Base-by-base conservation (phyloP, 2,329 filamentous ascomycete species). In the Calonectria crousiana region DNA sequence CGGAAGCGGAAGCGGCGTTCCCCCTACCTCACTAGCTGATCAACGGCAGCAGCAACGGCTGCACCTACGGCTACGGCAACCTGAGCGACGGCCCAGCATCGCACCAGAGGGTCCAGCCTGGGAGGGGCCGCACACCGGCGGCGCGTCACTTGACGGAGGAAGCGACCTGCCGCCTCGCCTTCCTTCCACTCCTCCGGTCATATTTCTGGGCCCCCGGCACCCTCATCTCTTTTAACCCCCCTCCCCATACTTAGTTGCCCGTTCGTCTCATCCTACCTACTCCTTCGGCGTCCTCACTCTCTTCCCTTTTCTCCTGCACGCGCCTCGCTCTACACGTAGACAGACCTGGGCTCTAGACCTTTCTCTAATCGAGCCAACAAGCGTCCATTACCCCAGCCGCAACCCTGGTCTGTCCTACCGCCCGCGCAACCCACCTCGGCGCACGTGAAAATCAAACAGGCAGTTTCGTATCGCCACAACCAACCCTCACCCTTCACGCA, bases 141-240 rank as follows among this genome's bases (percentile, higher is more conserved):
- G 75, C 71, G 77, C 72, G 75, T 80, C 78, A 79, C 75, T 80
- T 77, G 77, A 75, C 71, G 76, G 71, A 73, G 70, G 53, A 56
- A 65, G 41, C 52, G 41, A 72, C 74, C 62, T 62, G 56, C 73
- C 73, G 67, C 47, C 58, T 70, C 16, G 32, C 18, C 23, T 71
- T 51, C 70, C 74, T 78, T 75, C 78, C 78, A 78, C 78, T 76
- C 69, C 77, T 66, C 79, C 77, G 75, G 74, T 49, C 66, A 38
- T 72, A 74, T 67, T 67, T 74, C 26, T 72, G 32, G 41, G n/a
- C 51, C 51, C 68, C 62, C 64, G 34, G 56, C 23, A 62, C 44
- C 49, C 44, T 64, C 53, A 66, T 65, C 64, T 67, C 34, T 69
- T 62, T n/a, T 56, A 18, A 41, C 64, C 52, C 70, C 56, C 52